Evolutionary conservation across 1,139 yeast genomes (phyloP).

Genomic region (Pneumocystis oryctolagi): DNA sequence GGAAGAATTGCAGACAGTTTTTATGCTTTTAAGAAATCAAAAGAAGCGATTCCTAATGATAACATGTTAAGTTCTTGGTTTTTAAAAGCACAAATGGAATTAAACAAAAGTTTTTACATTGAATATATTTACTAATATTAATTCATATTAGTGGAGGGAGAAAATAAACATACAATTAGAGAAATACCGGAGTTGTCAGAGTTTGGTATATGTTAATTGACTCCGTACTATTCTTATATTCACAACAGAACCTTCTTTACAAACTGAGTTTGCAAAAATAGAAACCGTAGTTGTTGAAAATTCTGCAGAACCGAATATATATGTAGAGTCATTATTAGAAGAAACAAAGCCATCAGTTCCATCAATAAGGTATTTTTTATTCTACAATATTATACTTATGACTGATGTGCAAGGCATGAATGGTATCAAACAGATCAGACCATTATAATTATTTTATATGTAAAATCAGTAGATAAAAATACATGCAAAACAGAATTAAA

Average conservation of each 20-base stretch:
- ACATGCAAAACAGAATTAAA: conserved; percentile 10
- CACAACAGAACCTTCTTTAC: conserved; percentile 4
- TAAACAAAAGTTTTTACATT: conserved; percentile 26
- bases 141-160: not conserved
- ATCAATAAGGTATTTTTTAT: not conserved
- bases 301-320: not conserved
- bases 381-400: not conserved
- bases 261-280: conserved; percentile 8
- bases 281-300: not conserved
- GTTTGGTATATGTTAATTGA: not conserved
- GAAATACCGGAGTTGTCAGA: not conserved
- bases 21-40: conserved; percentile 36
- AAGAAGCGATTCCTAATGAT: conserved; percentile 34
- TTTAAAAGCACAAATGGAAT: conserved; percentile 16
- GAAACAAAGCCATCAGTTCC: conserved; percentile 2
- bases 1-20: conserved; percentile 37
- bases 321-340: not conserved
- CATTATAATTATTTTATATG: conserved; percentile 57
- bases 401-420: conserved; percentile 39
- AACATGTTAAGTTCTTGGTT: conserved; percentile 38
- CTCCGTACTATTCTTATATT: not conserved
- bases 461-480: conserved; percentile 44
- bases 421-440: conserved; percentile 56
- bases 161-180: not conserved
- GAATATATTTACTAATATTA: conserved; percentile 19